These are phyloP conservation scores for Nemania sp. DNA, from an alignment of 2,329 filamentous ascomycete species.

Conservation along the genomic window DNA sequence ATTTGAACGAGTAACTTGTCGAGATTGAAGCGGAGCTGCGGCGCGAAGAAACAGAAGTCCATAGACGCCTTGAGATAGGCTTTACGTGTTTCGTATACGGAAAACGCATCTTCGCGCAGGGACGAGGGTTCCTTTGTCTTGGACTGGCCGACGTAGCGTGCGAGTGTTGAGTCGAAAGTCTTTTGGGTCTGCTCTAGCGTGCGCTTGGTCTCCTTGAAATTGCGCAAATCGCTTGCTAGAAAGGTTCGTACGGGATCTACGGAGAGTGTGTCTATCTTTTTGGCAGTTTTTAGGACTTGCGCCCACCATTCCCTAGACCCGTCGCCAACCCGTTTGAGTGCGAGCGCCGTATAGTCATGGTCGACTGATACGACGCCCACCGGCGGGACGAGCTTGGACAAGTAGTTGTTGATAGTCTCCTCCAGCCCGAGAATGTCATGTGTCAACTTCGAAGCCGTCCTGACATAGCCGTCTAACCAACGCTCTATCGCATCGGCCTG, in stretches of 20 bases:
- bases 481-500: conserved; percentile 91
- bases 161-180: conserved; percentile 82
- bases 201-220: conserved; percentile 86
- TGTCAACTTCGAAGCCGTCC: conserved; percentile 66
- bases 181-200: conserved; percentile 84
- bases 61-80: conserved; percentile 91
- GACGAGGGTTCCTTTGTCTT: conserved; percentile 95
- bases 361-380: conserved; percentile 84
- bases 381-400: conserved; percentile 80
- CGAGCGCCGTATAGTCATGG: conserved; percentile 92
- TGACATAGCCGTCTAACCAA: conserved; percentile 80
- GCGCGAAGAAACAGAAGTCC: conserved; percentile 91
- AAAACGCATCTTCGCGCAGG: conserved; percentile 93
- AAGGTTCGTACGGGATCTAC: conserved; percentile 87
- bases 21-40: conserved; percentile 84
- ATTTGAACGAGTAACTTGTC: conserved; percentile 89
- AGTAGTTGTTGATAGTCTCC: conserved; percentile 79
- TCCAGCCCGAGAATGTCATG: conserved; percentile 80
- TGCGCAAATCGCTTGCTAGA: conserved; percentile 80
- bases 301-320: conserved; percentile 90
- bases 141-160: conserved; percentile 84
- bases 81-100: conserved; percentile 91
- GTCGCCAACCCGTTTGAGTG: conserved; percentile 86
- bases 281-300: conserved; percentile 77
- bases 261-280: conserved; percentile 80